Conservation (phyloP, 257 asterid genomes). For the Penstemon eatonii region DNA sequence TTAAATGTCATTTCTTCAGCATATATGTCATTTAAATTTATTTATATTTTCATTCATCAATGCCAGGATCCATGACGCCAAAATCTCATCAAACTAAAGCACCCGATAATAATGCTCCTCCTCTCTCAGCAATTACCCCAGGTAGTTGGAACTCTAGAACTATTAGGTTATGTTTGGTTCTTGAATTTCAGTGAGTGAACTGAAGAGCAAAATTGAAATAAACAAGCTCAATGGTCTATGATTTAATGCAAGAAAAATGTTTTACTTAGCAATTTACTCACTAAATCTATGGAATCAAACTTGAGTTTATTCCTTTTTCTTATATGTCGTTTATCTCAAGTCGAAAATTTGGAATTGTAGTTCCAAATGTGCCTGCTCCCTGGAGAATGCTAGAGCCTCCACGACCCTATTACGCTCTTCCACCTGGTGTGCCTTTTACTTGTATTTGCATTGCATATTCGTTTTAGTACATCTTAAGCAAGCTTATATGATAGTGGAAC, state of each 20-base stretch:
- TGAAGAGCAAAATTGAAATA: too few relatives aligned
- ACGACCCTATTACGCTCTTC: constrained; percentile 38
- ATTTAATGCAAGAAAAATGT: too few relatives aligned
- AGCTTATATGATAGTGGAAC: constrained; percentile 17
- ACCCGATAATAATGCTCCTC: constrained; percentile 37
- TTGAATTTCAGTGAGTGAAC: too few relatives aligned
- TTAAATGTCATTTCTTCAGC: constrained; percentile 19
- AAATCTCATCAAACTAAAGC: constrained; percentile 43
- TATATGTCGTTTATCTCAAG: constrained; percentile 11
- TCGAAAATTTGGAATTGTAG: constrained; percentile 29
- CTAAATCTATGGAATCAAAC: too few relatives aligned
- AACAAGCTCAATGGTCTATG: too few relatives aligned
- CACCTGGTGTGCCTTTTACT: constrained; percentile 43
- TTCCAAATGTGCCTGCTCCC: constrained; percentile 37
- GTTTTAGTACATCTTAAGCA: constrained; percentile 22
- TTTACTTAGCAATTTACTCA: too few relatives aligned
- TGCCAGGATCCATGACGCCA: constrained; percentile 46
- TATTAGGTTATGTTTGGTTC: background rate
- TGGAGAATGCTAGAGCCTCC: constrained; percentile 34
- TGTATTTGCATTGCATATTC: constrained; percentile 18
- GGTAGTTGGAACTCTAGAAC: constrained; percentile 39
- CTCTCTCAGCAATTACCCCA: constrained; percentile 37
- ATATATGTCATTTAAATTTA: constrained; percentile 33
- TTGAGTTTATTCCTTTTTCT: background rate
- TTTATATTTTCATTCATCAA: constrained; percentile 34